These are phyloP conservation scores for Botryosphaeria dothidea DNA, from an alignment of 2,329 filamentous ascomycete species.

Conservation along the genomic window DNA sequence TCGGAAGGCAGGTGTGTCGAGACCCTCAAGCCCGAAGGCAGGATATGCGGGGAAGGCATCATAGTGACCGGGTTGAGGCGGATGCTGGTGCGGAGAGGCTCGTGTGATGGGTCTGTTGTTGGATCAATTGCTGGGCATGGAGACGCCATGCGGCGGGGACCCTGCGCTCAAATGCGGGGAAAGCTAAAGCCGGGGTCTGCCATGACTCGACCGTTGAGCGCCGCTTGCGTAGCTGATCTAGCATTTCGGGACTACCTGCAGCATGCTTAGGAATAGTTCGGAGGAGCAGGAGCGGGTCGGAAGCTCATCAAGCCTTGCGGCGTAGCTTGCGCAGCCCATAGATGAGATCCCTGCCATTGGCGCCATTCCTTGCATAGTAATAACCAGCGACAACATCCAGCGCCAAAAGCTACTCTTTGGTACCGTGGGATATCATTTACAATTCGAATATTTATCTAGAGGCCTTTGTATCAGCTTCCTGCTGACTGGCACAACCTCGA, in stretches of 20 bases:
- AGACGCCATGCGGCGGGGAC: slow-evolving; percentile 17
- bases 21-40: not conserved
- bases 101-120: slow-evolving; percentile 4
- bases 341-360: not conserved
- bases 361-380: not conserved
- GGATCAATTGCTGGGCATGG: not conserved
- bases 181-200: not conserved
- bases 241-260: not conserved
- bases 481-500: not conserved
- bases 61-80: slow-evolving; percentile 4
- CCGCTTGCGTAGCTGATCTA: slow-evolving; percentile 7
- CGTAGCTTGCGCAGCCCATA: not conserved
- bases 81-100: slow-evolving; percentile 16
- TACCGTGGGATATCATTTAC: slow-evolving; percentile 2
- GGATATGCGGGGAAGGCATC: slow-evolving; percentile 14
- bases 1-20: not conserved
- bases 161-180: slow-evolving; percentile 16
- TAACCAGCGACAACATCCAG: no score
- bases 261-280: not conserved
- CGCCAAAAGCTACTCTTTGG: not conserved
- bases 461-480: not conserved
- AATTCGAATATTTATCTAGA: not conserved
- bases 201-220: slow-evolving; percentile 1
- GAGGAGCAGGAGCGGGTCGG: not conserved
- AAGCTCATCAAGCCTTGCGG: not conserved